Conservation (phyloP, 768 basidiomycete species). For the Clitopilus passeckerianus region DNA sequence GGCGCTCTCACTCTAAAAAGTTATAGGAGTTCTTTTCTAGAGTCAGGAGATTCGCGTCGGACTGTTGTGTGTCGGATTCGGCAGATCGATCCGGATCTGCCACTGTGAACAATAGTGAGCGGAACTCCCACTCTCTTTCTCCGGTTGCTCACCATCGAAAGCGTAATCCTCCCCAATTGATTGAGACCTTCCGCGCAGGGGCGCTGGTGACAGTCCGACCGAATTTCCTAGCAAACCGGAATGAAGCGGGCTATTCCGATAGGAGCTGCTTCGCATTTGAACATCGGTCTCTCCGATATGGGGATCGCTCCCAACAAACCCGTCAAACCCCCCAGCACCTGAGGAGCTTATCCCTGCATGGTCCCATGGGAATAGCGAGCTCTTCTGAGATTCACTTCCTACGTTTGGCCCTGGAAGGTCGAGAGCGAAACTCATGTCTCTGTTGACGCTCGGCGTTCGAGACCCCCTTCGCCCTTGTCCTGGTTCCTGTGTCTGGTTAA, state of each 20-base stretch:
- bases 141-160: conserved; percentile 51
- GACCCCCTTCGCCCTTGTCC: conserved; percentile 79
- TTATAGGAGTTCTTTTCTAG: conserved; percentile 77
- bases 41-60: conserved; percentile 49
- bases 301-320: conserved; percentile 36
- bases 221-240: background rate
- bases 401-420: conserved; percentile 24
- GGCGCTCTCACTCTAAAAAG: conserved; percentile 62
- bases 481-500: conserved; percentile 52
- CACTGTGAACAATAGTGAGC: background rate
- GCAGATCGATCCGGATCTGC: background rate
- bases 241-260: conserved; percentile 34
- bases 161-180: conserved; percentile 55
- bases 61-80: conserved; percentile 42
- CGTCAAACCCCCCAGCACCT: conserved; percentile 30
- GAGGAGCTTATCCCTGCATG: conserved; percentile 67
- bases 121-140: background rate
- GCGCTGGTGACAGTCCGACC: conserved; percentile 53
- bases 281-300: conserved; percentile 50
- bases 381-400: conserved; percentile 54
- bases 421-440: conserved; percentile 44
- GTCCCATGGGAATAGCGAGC: conserved; percentile 81
- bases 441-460: conserved; percentile 45
- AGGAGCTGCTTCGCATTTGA: conserved; percentile 46
- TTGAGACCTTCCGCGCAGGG: conserved; percentile 34